These are phyloP conservation scores for Bruguiera parviflora DNA, from an alignment of 345 rosid genomes.

Conservation along the genomic window DNA sequence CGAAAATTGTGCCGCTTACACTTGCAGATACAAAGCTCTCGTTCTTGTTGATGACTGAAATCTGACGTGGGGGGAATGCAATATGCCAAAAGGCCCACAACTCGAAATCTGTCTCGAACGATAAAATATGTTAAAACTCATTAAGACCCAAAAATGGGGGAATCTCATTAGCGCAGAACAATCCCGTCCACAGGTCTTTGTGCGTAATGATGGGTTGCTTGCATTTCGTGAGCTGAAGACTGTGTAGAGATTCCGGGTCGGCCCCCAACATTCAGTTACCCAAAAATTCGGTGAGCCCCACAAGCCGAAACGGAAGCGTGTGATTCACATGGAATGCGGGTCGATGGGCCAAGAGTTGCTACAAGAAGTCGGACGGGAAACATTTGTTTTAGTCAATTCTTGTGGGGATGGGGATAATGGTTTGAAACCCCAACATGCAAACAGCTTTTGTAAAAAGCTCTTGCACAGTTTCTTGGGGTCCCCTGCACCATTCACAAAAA, in stretches of 20 bases:
- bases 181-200: no score
- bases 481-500: not conserved
- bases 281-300: constrained; percentile 22
- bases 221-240: no score
- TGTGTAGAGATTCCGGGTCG: constrained; percentile 19
- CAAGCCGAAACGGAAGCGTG: constrained; percentile 6
- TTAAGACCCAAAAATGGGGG: no score
- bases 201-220: no score
- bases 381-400: constrained; percentile 19
- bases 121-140: no score
- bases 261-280: constrained; percentile 11
- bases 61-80: no score
- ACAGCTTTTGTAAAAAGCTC: not conserved
- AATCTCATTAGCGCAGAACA: no score
- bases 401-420: not conserved
- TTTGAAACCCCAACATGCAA: constrained; percentile 7
- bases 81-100: no score
- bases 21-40: no score
- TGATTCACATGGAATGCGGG: constrained; percentile 24
- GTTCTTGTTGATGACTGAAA: no score
- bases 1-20: no score
- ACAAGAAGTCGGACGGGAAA: not conserved
- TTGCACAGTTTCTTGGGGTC: not conserved
- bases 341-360: constrained; percentile 12
- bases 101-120: no score